Evolutionary conservation across 192 early-diverging fungal species (phyloP).

Genomic region (Bifiguratus adelaidae): DNA sequence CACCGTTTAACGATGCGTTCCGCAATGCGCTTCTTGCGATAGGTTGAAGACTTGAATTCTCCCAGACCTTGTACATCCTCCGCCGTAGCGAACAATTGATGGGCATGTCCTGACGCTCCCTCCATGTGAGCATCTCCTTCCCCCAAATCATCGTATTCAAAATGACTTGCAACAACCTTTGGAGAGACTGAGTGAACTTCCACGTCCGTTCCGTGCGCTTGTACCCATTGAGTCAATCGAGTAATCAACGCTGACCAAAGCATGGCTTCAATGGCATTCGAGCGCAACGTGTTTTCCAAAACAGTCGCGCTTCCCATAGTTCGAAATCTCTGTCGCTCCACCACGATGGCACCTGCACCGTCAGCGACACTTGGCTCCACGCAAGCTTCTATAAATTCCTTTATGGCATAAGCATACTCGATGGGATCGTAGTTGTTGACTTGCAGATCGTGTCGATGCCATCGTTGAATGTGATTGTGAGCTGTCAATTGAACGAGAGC

Average conservation of each 20-base stretch:
- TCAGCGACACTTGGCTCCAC: no score
- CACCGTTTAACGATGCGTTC: constrained; percentile 10
- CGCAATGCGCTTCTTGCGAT: constrained; percentile 16
- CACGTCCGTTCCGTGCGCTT: background rate
- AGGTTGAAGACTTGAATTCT: background rate
- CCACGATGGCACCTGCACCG: constrained; percentile 4
- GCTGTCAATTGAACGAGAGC: constrained; percentile 29
- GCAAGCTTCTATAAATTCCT: background rate
- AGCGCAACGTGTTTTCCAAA: constrained; percentile 22
- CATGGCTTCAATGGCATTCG: constrained; percentile 30
- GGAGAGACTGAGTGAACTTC: background rate
- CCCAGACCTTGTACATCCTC: background rate
- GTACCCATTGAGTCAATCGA: background rate
- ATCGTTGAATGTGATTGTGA: constrained; percentile 18
- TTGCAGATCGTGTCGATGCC: constrained; percentile 26
- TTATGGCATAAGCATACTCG: background rate
- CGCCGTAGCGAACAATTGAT: no score
- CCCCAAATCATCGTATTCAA: constrained; percentile 8
- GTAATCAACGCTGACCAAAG: constrained; percentile 15
- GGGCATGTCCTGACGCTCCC: background rate
- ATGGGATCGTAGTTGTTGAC: constrained; percentile 5
- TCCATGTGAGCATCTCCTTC: background rate
- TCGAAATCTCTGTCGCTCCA: constrained; percentile 32
- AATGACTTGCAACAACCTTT: constrained; percentile 4
- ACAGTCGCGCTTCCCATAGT: constrained; percentile 15